Percentiles rank a stretch among this genome's conserved stretches.
phyloP scores from a whole-genome alignment of 495 filamentous ascomycete species.

The Tuber magnatum region DNA sequence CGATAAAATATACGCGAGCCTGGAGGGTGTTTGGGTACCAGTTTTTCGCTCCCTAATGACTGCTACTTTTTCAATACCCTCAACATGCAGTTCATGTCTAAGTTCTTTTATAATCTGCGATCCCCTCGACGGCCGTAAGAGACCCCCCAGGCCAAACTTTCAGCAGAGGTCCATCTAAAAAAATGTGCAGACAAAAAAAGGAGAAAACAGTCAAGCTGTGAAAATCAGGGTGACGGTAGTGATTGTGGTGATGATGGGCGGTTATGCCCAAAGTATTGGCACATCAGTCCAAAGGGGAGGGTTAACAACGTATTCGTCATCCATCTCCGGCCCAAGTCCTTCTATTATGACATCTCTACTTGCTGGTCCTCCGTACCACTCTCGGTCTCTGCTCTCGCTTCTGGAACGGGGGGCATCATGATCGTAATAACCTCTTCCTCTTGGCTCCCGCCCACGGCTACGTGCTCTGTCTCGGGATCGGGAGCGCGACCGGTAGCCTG shows the following conservation, averaged over 20 bases:
- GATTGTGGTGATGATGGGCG: constrained; percentile 31
- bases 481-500: constrained; percentile 31
- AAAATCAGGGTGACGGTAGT: constrained; percentile 9
- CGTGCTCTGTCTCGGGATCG: constrained; percentile 24
- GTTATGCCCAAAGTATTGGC: constrained; percentile 1
- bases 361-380: constrained; percentile 33
- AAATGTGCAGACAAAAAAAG: constrained; percentile 13
- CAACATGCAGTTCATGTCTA: constrained; percentile 52
- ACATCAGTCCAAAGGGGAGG: constrained; percentile 36
- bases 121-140: constrained; percentile 21
- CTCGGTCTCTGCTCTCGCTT: constrained; percentile 35
- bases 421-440: constrained; percentile 31
- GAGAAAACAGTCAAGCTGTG: constrained; percentile 20
- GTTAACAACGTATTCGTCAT: constrained; percentile 43
- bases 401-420: constrained; percentile 34
- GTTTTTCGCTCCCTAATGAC: constrained; percentile 62
- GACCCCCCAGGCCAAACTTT: constrained; percentile 39
- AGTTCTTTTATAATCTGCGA: constrained; percentile 59
- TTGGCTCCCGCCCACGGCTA: constrained; percentile 14
- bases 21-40: constrained; percentile 45
- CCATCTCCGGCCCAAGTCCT: constrained; percentile 37
- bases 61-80: constrained; percentile 56
- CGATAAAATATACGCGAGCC: constrained; percentile 5
- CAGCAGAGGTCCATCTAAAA: constrained; percentile 41
- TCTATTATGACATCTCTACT: constrained; percentile 41